Evolutionary conservation across 148 eudicot species (phyloP), one percentile per base, ranked within the genome.

Genomic region (Vaccinium macrocarpon): DNA sequence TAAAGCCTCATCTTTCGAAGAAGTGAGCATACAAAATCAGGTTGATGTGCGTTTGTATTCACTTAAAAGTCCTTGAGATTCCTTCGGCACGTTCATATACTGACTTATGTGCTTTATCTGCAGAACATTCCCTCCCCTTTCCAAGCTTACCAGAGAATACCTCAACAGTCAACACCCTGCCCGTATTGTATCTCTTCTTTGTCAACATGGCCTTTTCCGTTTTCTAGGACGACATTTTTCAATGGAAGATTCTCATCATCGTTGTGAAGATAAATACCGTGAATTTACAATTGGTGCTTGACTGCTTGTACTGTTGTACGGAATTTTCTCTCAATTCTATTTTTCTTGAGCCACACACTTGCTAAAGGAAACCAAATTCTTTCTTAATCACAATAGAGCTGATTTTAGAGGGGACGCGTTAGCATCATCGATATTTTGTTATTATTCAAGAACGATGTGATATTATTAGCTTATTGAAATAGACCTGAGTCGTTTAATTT

Each of bases 1-100:
- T 93, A 81, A 96, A 91, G 89, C 92, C 96, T 82, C 88, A 90
- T 89, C 95, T 93, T 18, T 10, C 76, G 23, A 72, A 72, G 18
- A 72, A 72, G 38, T 76, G 53, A 92, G 85, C 84, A 91, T 90
- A 91, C 85, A 88, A 70, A 3, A 18, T 13, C 18, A 50, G 23
- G 5, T 48, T 49, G 79, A 21, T 13, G 32, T 38, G 76, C 15
- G 49, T 15, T 6, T 1, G 18, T 16, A 72, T 72, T 32, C 48
- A 72, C 50, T 38, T 32, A 10, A 35, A 35, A 72, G 49, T 72
- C 50, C 11, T 25, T 76, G 79, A 29, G 14, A 21, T n/a, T 76
- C 49, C 53, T 75, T 48, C 9, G 52, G 48, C 79, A 7, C 49
- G 25, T n/a, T n/a, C 38, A 49, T n/a, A 7, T 15, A 2, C n/a